phyloP scores from a whole-genome alignment of 2,329 filamentous ascomycete genomes.

The Colletotrichum spaethianum region DNA sequence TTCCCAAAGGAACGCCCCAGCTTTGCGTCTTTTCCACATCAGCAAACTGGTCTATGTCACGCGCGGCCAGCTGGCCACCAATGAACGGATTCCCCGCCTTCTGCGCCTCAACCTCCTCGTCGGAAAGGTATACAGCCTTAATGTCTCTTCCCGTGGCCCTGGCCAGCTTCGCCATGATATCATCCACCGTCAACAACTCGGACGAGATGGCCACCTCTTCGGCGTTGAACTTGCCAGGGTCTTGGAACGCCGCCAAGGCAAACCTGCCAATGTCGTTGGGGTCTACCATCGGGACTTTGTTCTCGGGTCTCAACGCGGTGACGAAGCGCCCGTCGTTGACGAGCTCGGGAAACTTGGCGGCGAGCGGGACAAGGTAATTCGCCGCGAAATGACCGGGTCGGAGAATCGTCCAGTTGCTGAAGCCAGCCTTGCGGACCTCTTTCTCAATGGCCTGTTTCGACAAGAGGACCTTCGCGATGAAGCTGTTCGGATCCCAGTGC shows the following conservation, averaged over 20 bases:
- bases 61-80: conserved; percentile 53
- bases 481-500: too few species aligned
- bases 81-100: conserved; percentile 55
- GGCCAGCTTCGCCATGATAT: conserved; percentile 55
- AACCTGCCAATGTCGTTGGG: conserved; percentile 63
- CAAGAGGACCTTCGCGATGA: too few species aligned
- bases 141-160: conserved; percentile 53
- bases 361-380: conserved; percentile 62
- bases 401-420: too few species aligned
- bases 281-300: conserved; percentile 59
- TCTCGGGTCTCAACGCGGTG: conserved; percentile 53
- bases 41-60: conserved; percentile 52
- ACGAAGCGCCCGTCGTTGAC: conserved; percentile 54
- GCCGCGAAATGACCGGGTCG: conserved; percentile 60
- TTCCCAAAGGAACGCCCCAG: conserved; percentile 59
- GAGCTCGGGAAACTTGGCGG: conserved; percentile 56
- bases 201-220: conserved; percentile 58
- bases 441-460: too few species aligned
- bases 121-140: conserved; percentile 54
- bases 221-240: conserved; percentile 57
- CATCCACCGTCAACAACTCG: conserved; percentile 54
- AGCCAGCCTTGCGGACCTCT: too few species aligned
- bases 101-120: conserved; percentile 56
- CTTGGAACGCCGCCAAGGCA: conserved; percentile 57
- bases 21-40: conserved; percentile 52